Percentiles rank a stretch among this genome's conserved stretches.
These are phyloP conservation scores for Lithospermum erythrorhizon DNA, from an alignment of 257 asterid genomes.

Conservation along the genomic window DNA sequence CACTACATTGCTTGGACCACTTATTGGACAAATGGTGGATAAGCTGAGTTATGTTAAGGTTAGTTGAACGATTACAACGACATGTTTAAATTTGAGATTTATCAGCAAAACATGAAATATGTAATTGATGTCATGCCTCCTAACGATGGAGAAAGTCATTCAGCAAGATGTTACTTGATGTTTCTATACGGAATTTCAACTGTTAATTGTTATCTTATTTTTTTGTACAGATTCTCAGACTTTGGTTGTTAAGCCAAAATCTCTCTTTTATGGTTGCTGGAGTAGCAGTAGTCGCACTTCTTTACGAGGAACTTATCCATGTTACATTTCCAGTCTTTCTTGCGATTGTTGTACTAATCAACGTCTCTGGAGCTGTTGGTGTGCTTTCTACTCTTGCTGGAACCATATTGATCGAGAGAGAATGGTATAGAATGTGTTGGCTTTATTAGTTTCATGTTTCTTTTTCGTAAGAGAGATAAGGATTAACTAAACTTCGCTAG, in stretches of 20 bases:
- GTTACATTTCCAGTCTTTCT: slow-evolving; percentile 30
- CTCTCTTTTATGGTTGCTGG: slow-evolving; percentile 75
- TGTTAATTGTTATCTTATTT: neutral
- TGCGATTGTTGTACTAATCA: slow-evolving; percentile 39
- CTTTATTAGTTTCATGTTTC: neutral
- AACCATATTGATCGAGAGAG: slow-evolving; percentile 86
- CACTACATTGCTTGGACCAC: slow-evolving; percentile 59
- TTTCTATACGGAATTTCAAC: neutral
- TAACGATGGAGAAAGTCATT: too few relatives aligned
- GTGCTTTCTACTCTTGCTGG: slow-evolving; percentile 88
- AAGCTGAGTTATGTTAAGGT: slow-evolving; percentile 55
- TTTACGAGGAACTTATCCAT: slow-evolving; percentile 29
- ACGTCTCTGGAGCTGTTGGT: slow-evolving; percentile 66
- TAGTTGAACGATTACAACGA: neutral
- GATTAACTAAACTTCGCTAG: too few relatives aligned
- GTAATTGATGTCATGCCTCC: too few relatives aligned
- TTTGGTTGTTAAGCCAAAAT: slow-evolving; percentile 70
- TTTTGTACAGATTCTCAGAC: slow-evolving; percentile 38
- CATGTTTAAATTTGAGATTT: too few relatives aligned
- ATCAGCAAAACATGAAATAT: too few relatives aligned
- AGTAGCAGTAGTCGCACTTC: slow-evolving; percentile 60
- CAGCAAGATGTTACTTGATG: neutral
- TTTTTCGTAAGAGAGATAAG: neutral
- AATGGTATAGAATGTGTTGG: slow-evolving; percentile 45
- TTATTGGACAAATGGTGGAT: slow-evolving; percentile 65